phyloP scores from a whole-genome alignment of 2,329 filamentous ascomycete species.

The Plenodomus biglobosus region DNA sequence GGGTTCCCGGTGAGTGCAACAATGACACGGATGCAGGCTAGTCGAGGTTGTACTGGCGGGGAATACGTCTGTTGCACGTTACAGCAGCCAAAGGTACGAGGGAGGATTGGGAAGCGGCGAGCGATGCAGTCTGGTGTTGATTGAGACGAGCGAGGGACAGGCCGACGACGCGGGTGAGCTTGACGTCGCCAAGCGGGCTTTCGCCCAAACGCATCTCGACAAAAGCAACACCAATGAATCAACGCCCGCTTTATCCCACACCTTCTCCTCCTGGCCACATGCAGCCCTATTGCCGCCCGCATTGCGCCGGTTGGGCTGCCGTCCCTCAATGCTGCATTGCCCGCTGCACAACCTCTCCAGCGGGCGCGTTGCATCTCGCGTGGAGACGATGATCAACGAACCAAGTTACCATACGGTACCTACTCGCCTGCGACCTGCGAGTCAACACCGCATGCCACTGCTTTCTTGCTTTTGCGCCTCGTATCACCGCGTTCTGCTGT shows the following conservation, averaged over 20 bases:
- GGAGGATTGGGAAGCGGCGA: constrained; percentile 9
- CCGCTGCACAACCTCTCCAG: constrained; percentile 14
- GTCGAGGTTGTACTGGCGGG: constrained; percentile 20
- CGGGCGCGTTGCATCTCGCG: constrained; percentile 17
- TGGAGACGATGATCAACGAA: constrained; percentile 3
- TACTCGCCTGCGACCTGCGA: constrained; percentile 4
- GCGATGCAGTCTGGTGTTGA: constrained; percentile 15
- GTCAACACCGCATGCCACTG: background rate
- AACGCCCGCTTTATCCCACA: constrained; percentile 15
- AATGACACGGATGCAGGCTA: constrained; percentile 24
- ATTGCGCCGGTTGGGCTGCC: constrained; percentile 13
- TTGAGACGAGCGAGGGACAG: constrained; percentile 5
- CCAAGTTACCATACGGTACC: too few species aligned
- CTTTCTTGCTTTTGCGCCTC: constrained; percentile 14
- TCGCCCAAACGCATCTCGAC: constrained; percentile 15
- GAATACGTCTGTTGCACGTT: constrained; percentile 18
- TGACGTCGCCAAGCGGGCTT: constrained; percentile 20
- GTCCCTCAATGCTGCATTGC: constrained; percentile 7
- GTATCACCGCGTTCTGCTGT: constrained; percentile 4
- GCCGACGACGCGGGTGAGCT: background rate
- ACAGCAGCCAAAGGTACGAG: constrained; percentile 8
- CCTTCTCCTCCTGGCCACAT: constrained; percentile 16
- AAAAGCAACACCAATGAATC: constrained; percentile 26
- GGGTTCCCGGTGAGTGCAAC: constrained; percentile 5
- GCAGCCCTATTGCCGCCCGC: constrained; percentile 27